These are phyloP conservation scores for Pestalotiopsis sp. DNA, from an alignment of 2,329 filamentous ascomycete species.

Conservation along the genomic window DNA sequence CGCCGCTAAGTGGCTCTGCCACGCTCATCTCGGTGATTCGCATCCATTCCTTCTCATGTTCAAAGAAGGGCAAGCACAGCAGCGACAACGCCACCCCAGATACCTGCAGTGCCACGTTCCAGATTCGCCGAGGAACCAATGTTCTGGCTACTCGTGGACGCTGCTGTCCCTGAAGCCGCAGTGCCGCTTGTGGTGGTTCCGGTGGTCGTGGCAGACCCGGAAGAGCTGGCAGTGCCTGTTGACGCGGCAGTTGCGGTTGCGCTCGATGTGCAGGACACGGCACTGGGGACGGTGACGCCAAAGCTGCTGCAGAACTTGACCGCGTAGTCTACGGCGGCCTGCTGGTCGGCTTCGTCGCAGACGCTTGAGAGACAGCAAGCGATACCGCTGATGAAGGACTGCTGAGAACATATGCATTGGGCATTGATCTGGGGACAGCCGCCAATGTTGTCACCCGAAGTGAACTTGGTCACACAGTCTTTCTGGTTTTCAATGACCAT, in stretches of 20 bases:
- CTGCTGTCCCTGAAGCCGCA: neutral
- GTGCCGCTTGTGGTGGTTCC: neutral
- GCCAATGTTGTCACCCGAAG: conserved; percentile 39
- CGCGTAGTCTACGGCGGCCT: conserved; percentile 32
- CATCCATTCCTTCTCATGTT: neutral
- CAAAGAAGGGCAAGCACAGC: conserved; percentile 20
- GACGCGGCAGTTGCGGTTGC: conserved; percentile 6
- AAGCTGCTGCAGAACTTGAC: conserved; percentile 34
- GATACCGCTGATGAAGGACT: conserved; percentile 47
- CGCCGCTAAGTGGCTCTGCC: neutral
- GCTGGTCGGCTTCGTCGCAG: conserved; percentile 45
- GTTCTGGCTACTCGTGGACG: neutral
- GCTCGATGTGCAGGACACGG: conserved; percentile 7
- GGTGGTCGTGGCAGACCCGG: conserved; percentile 16
- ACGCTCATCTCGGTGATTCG: neutral
- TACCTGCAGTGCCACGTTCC: neutral
- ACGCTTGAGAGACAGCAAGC: conserved; percentile 49
- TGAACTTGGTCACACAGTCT: conserved; percentile 34
- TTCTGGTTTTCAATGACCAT: conserved; percentile 22
- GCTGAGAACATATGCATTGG: conserved; percentile 50
- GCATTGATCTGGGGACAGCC: conserved; percentile 43
- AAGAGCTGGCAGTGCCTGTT: conserved; percentile 12
- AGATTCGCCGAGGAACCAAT: neutral
- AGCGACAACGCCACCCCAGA: conserved; percentile 23
- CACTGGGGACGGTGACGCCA: conserved; percentile 26